Percentiles rank a stretch among this genome's conserved stretches.
Evolutionary conservation across 176 grass and related monocot species (phyloP).

Genomic region (Dendrocalamus sinicus): DNA sequence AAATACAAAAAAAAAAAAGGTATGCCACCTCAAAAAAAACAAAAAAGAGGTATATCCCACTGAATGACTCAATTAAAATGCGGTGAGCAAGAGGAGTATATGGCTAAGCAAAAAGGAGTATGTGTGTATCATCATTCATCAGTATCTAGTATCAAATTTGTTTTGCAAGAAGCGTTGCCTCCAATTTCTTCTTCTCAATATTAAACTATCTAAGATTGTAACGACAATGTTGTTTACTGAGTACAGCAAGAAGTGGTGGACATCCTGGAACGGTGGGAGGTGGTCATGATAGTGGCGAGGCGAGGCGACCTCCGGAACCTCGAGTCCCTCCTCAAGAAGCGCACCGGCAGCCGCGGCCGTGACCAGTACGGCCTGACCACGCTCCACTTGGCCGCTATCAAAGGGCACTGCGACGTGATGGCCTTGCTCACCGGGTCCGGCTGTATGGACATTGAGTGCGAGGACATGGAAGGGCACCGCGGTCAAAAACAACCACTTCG

Average conservation of each 20-base stretch:
- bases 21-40: too few species aligned
- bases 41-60: too few species aligned
- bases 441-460: too few species aligned
- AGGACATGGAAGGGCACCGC: too few species aligned
- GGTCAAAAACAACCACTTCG: too few species aligned
- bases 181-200: neutral
- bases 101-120: too few species aligned
- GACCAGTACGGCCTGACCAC: slow-evolving; percentile 92
- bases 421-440: slow-evolving; percentile 32
- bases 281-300: neutral
- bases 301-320: slow-evolving; percentile 62
- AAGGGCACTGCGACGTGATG: slow-evolving; percentile 74
- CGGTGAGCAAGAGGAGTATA: too few species aligned
- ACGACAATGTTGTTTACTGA: neutral
- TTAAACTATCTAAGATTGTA: neutral
- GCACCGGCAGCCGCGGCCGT: slow-evolving; percentile 53
- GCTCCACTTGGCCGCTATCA: slow-evolving; percentile 82
- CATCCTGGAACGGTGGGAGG: slow-evolving; percentile 22
- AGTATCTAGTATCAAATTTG: neutral
- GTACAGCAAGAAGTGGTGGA: slow-evolving; percentile 79
- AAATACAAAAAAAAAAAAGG: too few species aligned
- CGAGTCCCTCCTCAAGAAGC: slow-evolving; percentile 68
- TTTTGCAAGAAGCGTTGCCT: neutral
- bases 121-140: too few species aligned
- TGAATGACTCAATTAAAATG: too few species aligned